Base-by-base conservation (phyloP, 768 basidiomycete species). In the Suillus hirtellus region DNA sequence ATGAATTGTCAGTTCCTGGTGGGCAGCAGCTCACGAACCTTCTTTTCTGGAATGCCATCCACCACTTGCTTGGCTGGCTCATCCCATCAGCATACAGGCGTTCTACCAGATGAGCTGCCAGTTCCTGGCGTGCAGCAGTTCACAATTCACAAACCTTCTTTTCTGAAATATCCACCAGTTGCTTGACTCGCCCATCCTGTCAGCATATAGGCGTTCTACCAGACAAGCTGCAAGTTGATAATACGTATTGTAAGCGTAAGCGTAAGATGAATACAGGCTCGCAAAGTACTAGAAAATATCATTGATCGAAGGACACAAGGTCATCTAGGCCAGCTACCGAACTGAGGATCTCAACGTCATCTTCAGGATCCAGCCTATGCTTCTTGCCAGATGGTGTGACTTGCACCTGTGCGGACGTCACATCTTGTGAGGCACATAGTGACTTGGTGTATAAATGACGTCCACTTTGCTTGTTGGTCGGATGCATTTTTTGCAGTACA, bases 31-130 rank as follows among this genome's bases (percentile, higher is more conserved):
- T 93, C 93, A 95, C 4, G 2, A 31, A 95, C 31, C 93, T 86
- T 73, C 96, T 86, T 85, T 97, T 98, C 77, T 96, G 95, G 88
- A 99, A 99, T 24, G 93, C 91, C 94, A 98, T 96, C 97, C 97
- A 99, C 97, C 97, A 99, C 77, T 99, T 99, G 82, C 91, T 97
- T 6, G 97, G 95, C 75, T 93, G 96, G 62, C 90, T 90, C 4
- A 92, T 90, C 6, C 95, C 95, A 73, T 96, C 94, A 46, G 89
- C 93, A 75, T 99, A 99, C 55, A 99, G 80, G 59, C 87, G 83
- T 71, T 96, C 95, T 15, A 95, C 86, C 59, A 99, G 77, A 37
- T 97, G 86, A 10, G 88, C 82, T 24, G 95, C 92, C n/a, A 96
- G 81, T 73, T 99, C 97, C 76, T 97, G 31, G 31, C 31, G 1